Conservation (phyloP, 495 filamentous ascomycete species). For the Penicillium fimorum region DNA sequence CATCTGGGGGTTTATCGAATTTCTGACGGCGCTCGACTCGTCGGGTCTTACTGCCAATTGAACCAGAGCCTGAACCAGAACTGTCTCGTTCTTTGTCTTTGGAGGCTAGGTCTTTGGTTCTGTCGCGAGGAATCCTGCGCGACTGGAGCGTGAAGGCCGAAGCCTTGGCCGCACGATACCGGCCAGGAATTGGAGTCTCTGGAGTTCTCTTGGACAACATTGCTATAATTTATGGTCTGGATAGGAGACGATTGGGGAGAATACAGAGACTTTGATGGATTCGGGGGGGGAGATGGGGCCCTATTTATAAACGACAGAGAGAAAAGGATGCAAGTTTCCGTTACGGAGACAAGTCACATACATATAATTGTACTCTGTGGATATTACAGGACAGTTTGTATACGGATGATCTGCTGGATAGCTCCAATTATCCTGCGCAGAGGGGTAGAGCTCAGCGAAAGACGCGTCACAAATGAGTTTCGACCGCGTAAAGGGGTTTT, state of each 20-base stretch:
- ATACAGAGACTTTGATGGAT: constrained; percentile 8
- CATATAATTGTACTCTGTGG: not conserved
- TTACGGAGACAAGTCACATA: constrained; percentile 6
- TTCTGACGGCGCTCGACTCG: constrained; percentile 32
- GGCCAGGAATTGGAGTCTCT: constrained; percentile 40
- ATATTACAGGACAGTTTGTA: constrained; percentile 7
- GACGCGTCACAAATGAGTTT: constrained; percentile 38
- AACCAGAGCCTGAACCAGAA: constrained; percentile 16
- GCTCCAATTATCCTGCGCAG: constrained; percentile 17
- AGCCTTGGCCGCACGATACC: constrained; percentile 47
- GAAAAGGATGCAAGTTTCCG: not conserved
- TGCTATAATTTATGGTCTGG: constrained; percentile 7
- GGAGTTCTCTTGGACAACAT: constrained; percentile 37
- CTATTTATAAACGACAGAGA: constrained; percentile 7
- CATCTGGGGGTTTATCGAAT: constrained; percentile 36
- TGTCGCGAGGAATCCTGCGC: constrained; percentile 16
- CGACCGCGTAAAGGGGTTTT: constrained; percentile 38
- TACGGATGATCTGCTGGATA: constrained; percentile 7
- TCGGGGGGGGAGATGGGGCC: constrained; percentile 19
- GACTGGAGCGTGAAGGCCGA: constrained; percentile 15
- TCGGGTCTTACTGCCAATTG: constrained; percentile 22
- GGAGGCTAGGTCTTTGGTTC: constrained; percentile 6
- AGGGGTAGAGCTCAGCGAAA: not conserved
- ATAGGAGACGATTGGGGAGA: not conserved
- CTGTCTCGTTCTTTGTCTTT: constrained; percentile 15